Evolutionary conservation across 176 grass and related monocot genomes (phyloP), one percentile per base, ranked within the genome.

Genomic region (Oropetium thomaeum): DNA sequence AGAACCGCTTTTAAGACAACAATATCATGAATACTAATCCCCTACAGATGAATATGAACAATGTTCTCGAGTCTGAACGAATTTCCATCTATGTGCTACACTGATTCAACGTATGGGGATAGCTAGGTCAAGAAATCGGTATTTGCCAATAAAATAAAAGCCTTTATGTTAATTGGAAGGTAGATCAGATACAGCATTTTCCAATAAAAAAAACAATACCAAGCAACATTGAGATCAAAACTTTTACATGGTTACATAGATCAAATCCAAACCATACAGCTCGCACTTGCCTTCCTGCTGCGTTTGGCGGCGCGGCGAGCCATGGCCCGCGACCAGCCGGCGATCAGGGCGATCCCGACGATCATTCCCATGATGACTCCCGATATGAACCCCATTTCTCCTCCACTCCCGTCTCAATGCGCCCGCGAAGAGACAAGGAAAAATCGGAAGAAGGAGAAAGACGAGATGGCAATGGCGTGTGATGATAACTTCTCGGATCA

Each of bases 321-420:
- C 96, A 99, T 99, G 82, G 82, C 65, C 49, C 45, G 79, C 34
- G 82, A 80, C 91, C 84, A 95, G 41, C 89, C 89, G 52, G 82
- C 89, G 77, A 99, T 75, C 62, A 99, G 52, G 65, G 87, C 89
- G 79, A 99, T 67, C 62, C 91, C 96, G 22, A 88, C 65, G 48
- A 88, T 78, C 80, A 87, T 59, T 17, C 96, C 96, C 87, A 92
- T 73, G 8, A 99, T n/a, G 30, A 88, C 53, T n/a, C 96, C 96
- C 45, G 96, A 88, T 58, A 99, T 81, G 61, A 95, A 86, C 61
- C 89, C 96, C 96, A 99, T 99, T 49, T 66, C 59, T 55, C 23
- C 49, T 55, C 58, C n/a, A n/a, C n/a, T 16, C 8, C 7, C 26
- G 57, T 39, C 60, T 26, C 60, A 15, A 52, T 52, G 60, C 5